Evolutionary conservation across 371 early-diverging fungal species (phyloP), one percentile per base, ranked within the genome.

Genomic region (Mucor lusitanicus): DNA sequence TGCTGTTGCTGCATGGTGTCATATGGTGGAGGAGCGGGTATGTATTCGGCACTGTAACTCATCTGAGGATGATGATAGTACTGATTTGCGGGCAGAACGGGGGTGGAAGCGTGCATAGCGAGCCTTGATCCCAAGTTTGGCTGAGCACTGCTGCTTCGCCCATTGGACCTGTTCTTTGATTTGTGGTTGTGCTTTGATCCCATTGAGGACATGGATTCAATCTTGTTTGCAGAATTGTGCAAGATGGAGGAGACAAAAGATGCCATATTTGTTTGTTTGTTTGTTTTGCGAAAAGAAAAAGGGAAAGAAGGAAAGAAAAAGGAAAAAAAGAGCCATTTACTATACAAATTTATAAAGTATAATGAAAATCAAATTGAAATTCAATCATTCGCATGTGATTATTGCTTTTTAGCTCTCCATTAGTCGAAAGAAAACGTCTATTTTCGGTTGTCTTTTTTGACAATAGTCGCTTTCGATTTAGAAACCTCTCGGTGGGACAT

Each of bases 181-280:
- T 48, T 48, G 8, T 48, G 48, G 5, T 57, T 70, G 46, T 50
- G 60, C 25, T 53, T 48, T 25, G 32, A 57, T 53, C 59, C 63
- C 59, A 58, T 39, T 28, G 46, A 25, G 30, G 65, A 64, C 57
- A 65, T 61, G 7, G 66, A 55, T 28, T 77, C 74, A 9, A 74
- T 63, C 44, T 67, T 69, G 39, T 70, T 70, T 23, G 72, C 76
- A 23, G 76, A 72, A 37, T 58, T 69, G 25, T 73, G 72, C 30
- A 77, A 57, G 59, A 77, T 66, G 3, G 77, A 71, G 12, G 77
- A 77, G 23, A 77, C 77, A 63, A 77, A 77, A 13, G 77, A 74
- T 17, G 73, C 17, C 76, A 76, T 76, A 12, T 15, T 35, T 53
- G 15, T 7, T 17, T 15, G 28, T 42, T 48, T 30, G 21, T 11